phyloP scores from a whole-genome alignment of 1,284 basidiomycete genomes.

The Austroboletus niveus region DNA sequence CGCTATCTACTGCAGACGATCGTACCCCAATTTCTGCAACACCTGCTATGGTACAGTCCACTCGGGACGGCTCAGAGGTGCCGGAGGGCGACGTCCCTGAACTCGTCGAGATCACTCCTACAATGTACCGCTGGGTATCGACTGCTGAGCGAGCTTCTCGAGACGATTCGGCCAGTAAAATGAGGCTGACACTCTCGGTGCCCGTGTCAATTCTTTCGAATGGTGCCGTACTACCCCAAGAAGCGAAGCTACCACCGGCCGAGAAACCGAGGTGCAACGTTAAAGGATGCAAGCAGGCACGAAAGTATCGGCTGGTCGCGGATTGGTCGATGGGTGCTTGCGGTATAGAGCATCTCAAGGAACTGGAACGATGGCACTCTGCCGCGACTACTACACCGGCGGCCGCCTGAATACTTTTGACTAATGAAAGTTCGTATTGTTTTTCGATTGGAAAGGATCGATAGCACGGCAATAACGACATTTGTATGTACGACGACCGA shows the following conservation, averaged over 20 bases:
- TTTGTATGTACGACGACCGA: too few relatives aligned
- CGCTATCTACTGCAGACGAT: slow-evolving; percentile 47
- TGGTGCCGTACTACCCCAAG: background rate
- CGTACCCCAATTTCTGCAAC: slow-evolving; percentile 36
- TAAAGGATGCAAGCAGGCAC: slow-evolving; percentile 40
- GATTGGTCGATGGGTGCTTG: slow-evolving; percentile 54
- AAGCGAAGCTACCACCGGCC: slow-evolving; percentile 5
- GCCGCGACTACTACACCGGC: too few relatives aligned
- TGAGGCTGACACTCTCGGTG: slow-evolving; percentile 52
- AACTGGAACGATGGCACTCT: slow-evolving; percentile 37
- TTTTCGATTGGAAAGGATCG: too few relatives aligned
- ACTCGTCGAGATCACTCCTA: slow-evolving; percentile 39
- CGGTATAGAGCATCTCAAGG: slow-evolving; percentile 53
- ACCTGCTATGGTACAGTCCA: slow-evolving; percentile 28
- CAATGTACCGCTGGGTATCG: slow-evolving; percentile 65
- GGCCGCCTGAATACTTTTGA: too few relatives aligned
- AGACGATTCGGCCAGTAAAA: slow-evolving; percentile 10
- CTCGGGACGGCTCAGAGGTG: slow-evolving; percentile 29
- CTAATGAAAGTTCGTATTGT: too few relatives aligned
- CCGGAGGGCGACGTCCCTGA: slow-evolving; percentile 35
- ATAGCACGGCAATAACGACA: too few relatives aligned
- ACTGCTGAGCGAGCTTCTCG: slow-evolving; percentile 22
- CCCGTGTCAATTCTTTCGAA: slow-evolving; percentile 41
- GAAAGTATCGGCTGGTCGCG: slow-evolving; percentile 54
- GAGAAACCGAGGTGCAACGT: slow-evolving; percentile 41